Evolutionary conservation across 2,329 filamentous ascomycete species (phyloP), one percentile per base, ranked within the genome.

Genomic region (Bipolaris sorokiniana): DNA sequence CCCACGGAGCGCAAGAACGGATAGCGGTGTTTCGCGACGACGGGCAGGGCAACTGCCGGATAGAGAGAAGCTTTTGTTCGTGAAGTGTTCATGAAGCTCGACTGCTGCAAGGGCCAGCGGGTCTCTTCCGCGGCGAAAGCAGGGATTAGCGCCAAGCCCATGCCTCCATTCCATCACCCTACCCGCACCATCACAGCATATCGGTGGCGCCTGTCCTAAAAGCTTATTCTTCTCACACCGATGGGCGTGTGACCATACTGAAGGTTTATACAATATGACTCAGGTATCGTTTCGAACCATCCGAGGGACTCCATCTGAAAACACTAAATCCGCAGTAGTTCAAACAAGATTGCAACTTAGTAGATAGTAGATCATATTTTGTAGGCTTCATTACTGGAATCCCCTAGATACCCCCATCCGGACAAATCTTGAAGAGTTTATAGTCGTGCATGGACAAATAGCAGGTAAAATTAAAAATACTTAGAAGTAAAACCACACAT

Each of bases 401-500:
- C 36, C 23, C 44, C 26, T 36, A 53, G 52, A 41, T 55, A 58
- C 52, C 50, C 50, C 62, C 59, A 60, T 5, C 51, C 54, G 47
- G 41, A 53, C 44, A 66, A 60, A 61, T 61, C 31, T 28, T 45
- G 61, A 41, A 49, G 55, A 49, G 55, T 56, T 63, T 63, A 47
- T 52, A 45, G 26, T 50, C 40, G 20, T 50, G 33, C 13, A 7
- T 13, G 34, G 11, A 36, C 18, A 26, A n/a, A 20, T 26, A 41
- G 9, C 20, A 42, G 16, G 31, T 63, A 66, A 65, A 65, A 65
- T 59, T 69, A 69, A 56, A 61, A 68, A 69, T 71, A 72, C 69
- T 71, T 54, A 50, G 45, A 52, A 31, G 13, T 31, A 31, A 51
- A n/a, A 45, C 33, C 36, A 34, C 22, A 52, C 38, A 56, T 49